Evolutionary conservation across 257 asterid genomes (phyloP), one percentile per base, ranked within the genome.

Genomic region (Penstemon davidsonii): DNA sequence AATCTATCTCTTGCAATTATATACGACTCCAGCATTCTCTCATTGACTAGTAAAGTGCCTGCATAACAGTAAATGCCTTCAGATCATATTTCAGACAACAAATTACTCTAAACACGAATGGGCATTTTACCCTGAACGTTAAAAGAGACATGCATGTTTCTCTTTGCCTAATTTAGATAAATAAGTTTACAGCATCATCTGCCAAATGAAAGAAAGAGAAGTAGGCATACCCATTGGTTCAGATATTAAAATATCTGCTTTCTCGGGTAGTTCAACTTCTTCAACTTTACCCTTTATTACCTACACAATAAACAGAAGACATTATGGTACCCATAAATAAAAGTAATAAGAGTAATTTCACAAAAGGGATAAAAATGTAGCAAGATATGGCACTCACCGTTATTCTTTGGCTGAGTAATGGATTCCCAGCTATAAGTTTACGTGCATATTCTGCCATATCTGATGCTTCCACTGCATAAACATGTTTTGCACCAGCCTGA

Each of bases 401-500:
- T 78, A 94, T 88, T 79, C 84, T 90, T 60, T 94, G 74, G 68
- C 88, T 66, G 64, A 88, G 87, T 15, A 55, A 75, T 8, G 97
- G 95, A 81, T 94, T 94, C 62, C 99, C 99, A 70, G 91, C 90
- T 83, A 94, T 85, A 69, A 94, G 96, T 61, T 83, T 81, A 10
- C 81, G 83, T 44, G 97, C 99, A 84, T 94, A 91, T 59, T 88
- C 95, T 15, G 99, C 96, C 96, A 94, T 91, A 78, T 94, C 97
- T 63, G 99, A 94, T 71, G 99, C 99, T 79, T 94, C 99, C 74
- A 94, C 94, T 75, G 99, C 99, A 87, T 94, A 94, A 68, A 94
- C 97, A 82, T 87, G 99, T 70, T 77, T 94, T 38, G 99, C 99
- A 75, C 99, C 99, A 75, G 96, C 96, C 99, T 94, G 55, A 61